Percentiles rank a stretch among this genome's conserved stretches.
phyloP scores from a whole-genome alignment of 2,329 filamentous ascomycete species.

The Xylariaceae sp. region DNA sequence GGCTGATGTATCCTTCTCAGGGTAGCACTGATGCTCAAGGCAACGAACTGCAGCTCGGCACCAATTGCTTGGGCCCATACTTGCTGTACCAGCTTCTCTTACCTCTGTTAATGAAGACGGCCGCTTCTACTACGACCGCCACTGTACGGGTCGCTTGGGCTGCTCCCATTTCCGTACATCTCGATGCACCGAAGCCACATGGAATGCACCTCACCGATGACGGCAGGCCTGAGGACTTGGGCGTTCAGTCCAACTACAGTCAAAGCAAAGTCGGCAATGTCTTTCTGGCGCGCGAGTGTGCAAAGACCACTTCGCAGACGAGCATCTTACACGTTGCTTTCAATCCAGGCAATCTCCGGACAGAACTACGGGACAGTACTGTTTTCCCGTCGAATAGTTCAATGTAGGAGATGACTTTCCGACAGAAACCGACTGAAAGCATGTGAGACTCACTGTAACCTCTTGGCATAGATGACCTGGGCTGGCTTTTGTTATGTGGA shows the following conservation, averaged over 20 bases:
- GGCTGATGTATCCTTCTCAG: constrained; percentile 11
- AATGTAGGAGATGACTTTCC: too few relatives aligned
- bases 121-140: constrained; percentile 9
- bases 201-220: background rate
- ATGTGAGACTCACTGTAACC: too few relatives aligned
- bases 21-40: constrained; percentile 21
- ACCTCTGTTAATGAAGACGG: constrained; percentile 11
- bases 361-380: constrained; percentile 15
- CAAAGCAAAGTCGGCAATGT: constrained; percentile 18
- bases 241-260: constrained; percentile 8
- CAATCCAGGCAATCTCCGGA: constrained; percentile 20
- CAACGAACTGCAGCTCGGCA: constrained; percentile 25
- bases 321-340: constrained; percentile 17
- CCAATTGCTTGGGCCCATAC: constrained; percentile 26
- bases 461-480: too few relatives aligned
- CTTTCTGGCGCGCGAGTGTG: constrained; percentile 15
- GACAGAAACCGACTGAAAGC: too few relatives aligned
- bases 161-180: constrained; percentile 8
- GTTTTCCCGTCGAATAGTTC: too few relatives aligned
- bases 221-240: background rate
- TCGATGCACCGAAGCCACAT: constrained; percentile 4
- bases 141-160: constrained; percentile 14
- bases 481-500: too few relatives aligned
- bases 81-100: constrained; percentile 15
- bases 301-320: constrained; percentile 7